phyloP scores from a whole-genome alignment of 208 protist genomes.

The Leptomonas seymouri region DNA sequence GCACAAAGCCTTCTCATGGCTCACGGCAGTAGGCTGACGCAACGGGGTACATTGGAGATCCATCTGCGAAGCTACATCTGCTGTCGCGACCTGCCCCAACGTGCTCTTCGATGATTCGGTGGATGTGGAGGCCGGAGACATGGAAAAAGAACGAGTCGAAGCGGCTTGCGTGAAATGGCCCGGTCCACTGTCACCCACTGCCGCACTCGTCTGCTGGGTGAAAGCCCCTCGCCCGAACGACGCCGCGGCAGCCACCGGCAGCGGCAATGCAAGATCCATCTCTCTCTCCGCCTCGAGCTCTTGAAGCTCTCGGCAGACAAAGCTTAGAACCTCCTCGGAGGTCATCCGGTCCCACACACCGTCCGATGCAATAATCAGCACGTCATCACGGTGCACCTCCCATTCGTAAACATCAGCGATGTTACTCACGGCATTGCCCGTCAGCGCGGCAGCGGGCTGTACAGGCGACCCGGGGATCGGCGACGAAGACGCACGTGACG shows the following conservation, averaged over 20 bases:
- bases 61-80: neutral
- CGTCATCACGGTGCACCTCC: slow-evolving; percentile 58
- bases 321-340: slow-evolving; percentile 54
- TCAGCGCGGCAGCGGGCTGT: neutral
- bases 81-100: neutral
- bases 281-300: neutral
- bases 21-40: slow-evolving; percentile 2
- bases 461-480: neutral
- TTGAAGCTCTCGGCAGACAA: slow-evolving; percentile 47
- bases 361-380: slow-evolving; percentile 78
- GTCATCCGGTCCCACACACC: slow-evolving; percentile 83
- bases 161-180: neutral
- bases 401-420: slow-evolving; percentile 74
- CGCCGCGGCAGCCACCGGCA: too few species aligned
- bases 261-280: too few species aligned
- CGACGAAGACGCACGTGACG: neutral
- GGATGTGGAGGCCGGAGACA: neutral
- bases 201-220: too few species aligned
- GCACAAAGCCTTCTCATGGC: neutral
- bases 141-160: too few species aligned
- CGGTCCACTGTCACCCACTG: too few species aligned
- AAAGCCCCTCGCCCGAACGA: too few species aligned
- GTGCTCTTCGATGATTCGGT: too few species aligned
- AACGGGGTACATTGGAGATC: neutral
- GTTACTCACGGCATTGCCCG: slow-evolving; percentile 68